Percentiles rank a stretch among this genome's conserved stretches.
phyloP scores from a whole-genome alignment of 2,329 filamentous ascomycete genomes.

The Lecanoromycetidae sp. region DNA sequence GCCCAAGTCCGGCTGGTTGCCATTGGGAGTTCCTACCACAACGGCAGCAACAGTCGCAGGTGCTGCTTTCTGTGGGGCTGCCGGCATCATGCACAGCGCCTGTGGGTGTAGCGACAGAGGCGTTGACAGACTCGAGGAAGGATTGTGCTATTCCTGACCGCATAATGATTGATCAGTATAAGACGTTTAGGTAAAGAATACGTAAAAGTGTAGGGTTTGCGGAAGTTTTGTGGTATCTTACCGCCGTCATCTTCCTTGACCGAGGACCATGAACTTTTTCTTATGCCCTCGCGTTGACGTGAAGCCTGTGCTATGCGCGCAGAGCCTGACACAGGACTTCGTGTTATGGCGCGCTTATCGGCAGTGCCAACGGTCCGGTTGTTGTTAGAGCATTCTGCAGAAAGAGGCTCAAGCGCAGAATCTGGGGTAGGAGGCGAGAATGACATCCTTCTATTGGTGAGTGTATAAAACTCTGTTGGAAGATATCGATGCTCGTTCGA shows the following conservation, averaged over 20 bases:
- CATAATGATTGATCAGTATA: conserved; percentile 14
- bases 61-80: not conserved
- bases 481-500: conserved; percentile 14
- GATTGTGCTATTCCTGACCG: conserved; percentile 19
- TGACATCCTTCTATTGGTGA: conserved; percentile 16
- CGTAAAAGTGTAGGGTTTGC: conserved; percentile 9
- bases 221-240: conserved; percentile 13
- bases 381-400: conserved; percentile 14
- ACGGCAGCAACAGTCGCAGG: conserved; percentile 33
- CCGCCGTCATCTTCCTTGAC: conserved; percentile 18
- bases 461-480: conserved; percentile 16
- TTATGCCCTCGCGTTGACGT: conserved; percentile 4
- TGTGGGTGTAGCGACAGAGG: conserved; percentile 8
- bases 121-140: conserved; percentile 18
- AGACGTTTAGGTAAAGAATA: conserved; percentile 10
- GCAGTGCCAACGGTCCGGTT: conserved; percentile 12
- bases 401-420: conserved; percentile 15
- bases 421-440: conserved; percentile 16
- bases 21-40: conserved; percentile 34
- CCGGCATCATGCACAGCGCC: conserved; percentile 8
- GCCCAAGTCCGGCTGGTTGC: conserved; percentile 33
- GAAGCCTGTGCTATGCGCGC: conserved; percentile 6
- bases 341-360: conserved; percentile 18
- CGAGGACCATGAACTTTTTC: conserved; percentile 10
- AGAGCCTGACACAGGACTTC: not conserved